phyloP scores from a whole-genome alignment of 768 basidiomycete species.

The Pseudohyphozyma bogoriensis region DNA sequence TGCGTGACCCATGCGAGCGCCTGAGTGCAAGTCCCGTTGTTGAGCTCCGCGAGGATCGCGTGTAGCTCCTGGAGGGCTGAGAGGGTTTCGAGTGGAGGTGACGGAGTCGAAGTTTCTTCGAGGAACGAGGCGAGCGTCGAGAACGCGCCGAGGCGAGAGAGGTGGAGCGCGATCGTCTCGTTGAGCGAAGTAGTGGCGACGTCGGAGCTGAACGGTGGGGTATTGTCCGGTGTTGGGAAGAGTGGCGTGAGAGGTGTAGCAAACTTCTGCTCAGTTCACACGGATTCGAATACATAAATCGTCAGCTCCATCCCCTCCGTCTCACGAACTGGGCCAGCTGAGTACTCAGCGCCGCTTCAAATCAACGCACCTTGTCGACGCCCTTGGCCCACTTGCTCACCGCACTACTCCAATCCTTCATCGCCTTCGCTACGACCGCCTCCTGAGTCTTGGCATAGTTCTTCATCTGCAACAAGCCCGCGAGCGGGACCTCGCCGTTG shows the following conservation, averaged over 20 bases:
- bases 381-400: conserved; percentile 71
- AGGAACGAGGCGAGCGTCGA: conserved; percentile 58
- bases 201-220: conserved; percentile 37
- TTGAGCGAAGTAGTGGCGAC: conserved; percentile 20
- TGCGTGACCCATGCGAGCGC: conserved; percentile 82
- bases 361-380: conserved; percentile 67
- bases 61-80: conserved; percentile 40
- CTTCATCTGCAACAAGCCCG: conserved; percentile 7
- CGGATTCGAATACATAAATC: too few relatives aligned
- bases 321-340: too few relatives aligned
- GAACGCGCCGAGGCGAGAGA: conserved; percentile 52
- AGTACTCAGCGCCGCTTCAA: not conserved
- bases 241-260: conserved; percentile 8
- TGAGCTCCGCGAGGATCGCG: conserved; percentile 21
- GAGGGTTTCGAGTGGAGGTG: conserved; percentile 52
- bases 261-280: not conserved
- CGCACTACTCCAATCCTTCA: conserved; percentile 77
- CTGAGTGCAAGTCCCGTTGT: conserved; percentile 40
- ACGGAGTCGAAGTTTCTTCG: conserved; percentile 57
- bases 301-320: not conserved
- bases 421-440: conserved; percentile 54
- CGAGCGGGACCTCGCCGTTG: not conserved
- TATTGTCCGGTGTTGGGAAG: conserved; percentile 37
- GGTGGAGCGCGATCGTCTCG: conserved; percentile 47
- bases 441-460: conserved; percentile 11